Conservation (phyloP, 495 filamentous ascomycete species). For the Neurospora tetrasperma region DNA sequence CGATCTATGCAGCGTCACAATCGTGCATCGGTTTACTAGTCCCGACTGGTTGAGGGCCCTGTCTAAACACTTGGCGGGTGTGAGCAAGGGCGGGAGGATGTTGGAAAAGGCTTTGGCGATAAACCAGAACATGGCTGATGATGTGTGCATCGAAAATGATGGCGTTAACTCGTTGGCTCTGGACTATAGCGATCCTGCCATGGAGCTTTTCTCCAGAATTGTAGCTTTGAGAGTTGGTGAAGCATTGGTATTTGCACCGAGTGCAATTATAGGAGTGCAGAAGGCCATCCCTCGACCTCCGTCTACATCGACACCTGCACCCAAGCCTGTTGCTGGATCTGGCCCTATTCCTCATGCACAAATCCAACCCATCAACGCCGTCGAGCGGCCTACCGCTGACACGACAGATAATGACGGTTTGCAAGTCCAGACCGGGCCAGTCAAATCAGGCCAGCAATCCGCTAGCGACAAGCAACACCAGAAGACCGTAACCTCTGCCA, state of each 20-base stretch:
- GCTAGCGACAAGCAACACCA: not conserved
- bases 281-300: conserved; percentile 1
- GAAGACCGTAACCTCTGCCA: not conserved
- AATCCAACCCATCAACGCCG: too few species aligned
- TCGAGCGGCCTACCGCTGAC: too few species aligned
- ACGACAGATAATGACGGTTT: not conserved
- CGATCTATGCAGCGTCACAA: conserved; percentile 59
- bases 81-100: conserved; percentile 16
- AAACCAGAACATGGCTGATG: not conserved
- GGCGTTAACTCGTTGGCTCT: conserved; percentile 5
- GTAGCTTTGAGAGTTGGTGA: conserved; percentile 51
- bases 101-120: conserved; percentile 9
- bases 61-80: conserved; percentile 51
- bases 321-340: not conserved
- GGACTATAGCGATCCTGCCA: conserved; percentile 17
- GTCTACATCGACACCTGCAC: not conserved
- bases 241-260: conserved; percentile 56
- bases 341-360: too few species aligned
- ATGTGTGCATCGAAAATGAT: conserved; percentile 2
- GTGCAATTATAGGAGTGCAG: conserved; percentile 39
- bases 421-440: not conserved
- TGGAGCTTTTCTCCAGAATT: conserved; percentile 45
- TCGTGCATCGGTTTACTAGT: conserved; percentile 66
- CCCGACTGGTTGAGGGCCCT: conserved; percentile 59
- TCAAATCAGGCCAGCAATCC: not conserved